Evolutionary conservation across 768 basidiomycete genomes (phyloP), one percentile per base, ranked within the genome.

Genomic region (Saitozyma podzolica): DNA sequence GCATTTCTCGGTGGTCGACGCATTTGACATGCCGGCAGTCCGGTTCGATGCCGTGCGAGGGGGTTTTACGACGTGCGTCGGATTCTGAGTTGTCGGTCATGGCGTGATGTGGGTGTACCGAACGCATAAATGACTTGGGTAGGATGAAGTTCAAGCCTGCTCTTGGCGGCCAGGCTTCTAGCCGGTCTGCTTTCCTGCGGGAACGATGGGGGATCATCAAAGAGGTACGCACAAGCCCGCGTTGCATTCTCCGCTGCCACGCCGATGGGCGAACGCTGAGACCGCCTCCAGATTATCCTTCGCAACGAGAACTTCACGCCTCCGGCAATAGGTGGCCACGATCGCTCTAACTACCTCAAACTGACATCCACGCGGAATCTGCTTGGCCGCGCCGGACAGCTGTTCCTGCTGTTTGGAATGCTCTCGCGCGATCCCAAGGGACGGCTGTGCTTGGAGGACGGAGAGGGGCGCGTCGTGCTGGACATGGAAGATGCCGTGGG

Each of bases 281-380:
- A 39, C 54, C 6, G 45, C 14, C 3, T 19, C 9, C 56, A 80
- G 78, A 89, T 91, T 72, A 86, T 98, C 39, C 82, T 97, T 45
- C 84, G 96, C 47, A 98, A 97, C 73, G 96, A 99, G 76, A 93
- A 98, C 78, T 99, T 99, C 80, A 92, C 92, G 2, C 94, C 96
- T 3, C 95, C 95, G 7, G 93, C 92, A 0, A 80, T 98, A 45
- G 90, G 92, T 48, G 93, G 92, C 14, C 86, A 87, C 56, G 91
- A 98, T 79, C 83, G 92, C 62, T 88, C 89, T 64, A 86, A 87
- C 59, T 87, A 96, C 59, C 88, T 98, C 51, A 96, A 95, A 65
- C 82, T 99, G 17, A 91, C 88, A 72, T 95, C 96, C 1, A 98
- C 92, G 6, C 96, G 97, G 78, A 95, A 99, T 76, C 84, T 99